Conservation (phyloP, 495 filamentous ascomycete species). For the Usnea hakonensis region DNA sequence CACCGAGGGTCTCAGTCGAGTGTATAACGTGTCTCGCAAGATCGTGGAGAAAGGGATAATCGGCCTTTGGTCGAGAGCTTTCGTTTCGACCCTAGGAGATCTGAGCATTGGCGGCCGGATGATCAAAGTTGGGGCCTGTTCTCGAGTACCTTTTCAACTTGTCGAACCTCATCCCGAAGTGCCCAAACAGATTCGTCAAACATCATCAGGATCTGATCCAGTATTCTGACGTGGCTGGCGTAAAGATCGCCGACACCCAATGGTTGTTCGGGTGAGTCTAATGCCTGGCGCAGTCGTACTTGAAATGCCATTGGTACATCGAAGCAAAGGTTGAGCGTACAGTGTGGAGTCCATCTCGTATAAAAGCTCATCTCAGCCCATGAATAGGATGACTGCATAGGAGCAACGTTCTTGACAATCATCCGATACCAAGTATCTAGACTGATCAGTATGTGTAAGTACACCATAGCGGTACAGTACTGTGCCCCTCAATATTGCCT, state of each 20-base stretch:
- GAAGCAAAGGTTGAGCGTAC: conserved; percentile 26
- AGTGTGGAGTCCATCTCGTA: conserved; percentile 11
- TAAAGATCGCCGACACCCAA: neutral
- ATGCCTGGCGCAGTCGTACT: neutral
- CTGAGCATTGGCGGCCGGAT: neutral
- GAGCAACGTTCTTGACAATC: neutral
- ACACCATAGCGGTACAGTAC: neutral
- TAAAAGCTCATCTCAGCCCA: conserved; percentile 12
- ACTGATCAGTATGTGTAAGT: neutral
- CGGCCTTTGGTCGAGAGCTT: conserved; percentile 13
- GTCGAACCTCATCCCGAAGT: conserved; percentile 28
- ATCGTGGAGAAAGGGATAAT: conserved; percentile 31
- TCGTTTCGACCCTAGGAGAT: neutral
- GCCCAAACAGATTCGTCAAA: conserved; percentile 30
- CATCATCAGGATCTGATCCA: conserved; percentile 21
- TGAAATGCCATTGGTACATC: conserved; percentile 20
- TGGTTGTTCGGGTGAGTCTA: neutral
- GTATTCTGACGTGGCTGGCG: conserved; percentile 25
- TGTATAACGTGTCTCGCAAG: conserved; percentile 34
- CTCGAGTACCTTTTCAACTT: conserved; percentile 17
- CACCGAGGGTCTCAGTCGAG: conserved; percentile 29
- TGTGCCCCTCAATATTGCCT: neutral
- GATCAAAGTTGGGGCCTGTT: neutral
- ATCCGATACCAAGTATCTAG: conserved; percentile 5
- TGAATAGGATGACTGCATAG: conserved; percentile 5